These are phyloP conservation scores for Pochonia chlamydosporia DNA, from an alignment of 2,329 filamentous ascomycete genomes.

Conservation along the genomic window DNA sequence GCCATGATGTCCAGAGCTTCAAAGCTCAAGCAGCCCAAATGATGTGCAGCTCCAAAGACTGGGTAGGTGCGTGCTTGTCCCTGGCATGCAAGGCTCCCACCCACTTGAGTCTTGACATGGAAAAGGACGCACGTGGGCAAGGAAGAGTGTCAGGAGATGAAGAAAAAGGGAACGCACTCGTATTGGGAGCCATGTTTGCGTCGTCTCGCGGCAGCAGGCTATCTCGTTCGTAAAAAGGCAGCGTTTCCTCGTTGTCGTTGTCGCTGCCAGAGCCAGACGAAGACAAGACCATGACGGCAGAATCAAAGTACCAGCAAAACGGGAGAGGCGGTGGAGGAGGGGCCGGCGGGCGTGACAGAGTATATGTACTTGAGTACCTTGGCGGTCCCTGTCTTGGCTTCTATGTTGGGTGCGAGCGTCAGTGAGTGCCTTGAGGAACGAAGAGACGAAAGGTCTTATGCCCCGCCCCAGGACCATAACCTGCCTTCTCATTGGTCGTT, in stretches of 20 bases:
- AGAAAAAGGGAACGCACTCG: conserved; percentile 18
- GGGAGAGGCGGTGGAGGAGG: conserved; percentile 15
- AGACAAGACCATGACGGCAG: conserved; percentile 18
- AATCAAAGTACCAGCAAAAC: conserved; percentile 4
- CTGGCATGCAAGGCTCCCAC: conserved; percentile 7
- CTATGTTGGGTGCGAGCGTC: too few species aligned
- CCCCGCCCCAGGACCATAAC: too few species aligned
- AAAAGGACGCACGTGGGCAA: background rate
- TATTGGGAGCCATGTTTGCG: conserved; percentile 28
- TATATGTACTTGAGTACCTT: too few species aligned
- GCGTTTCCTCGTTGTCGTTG: conserved; percentile 19
- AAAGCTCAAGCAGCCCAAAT: too few species aligned
- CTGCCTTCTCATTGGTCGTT: too few species aligned
- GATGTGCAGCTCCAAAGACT: background rate
- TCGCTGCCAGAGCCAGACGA: conserved; percentile 16
- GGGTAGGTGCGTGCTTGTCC: background rate
- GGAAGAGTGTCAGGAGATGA: background rate
- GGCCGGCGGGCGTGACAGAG: background rate
- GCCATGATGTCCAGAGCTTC: too few species aligned
- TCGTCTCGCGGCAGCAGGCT: conserved; percentile 17
- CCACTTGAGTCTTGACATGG: background rate
- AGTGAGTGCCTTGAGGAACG: too few species aligned
- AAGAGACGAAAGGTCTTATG: too few species aligned
- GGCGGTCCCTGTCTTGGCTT: too few species aligned
- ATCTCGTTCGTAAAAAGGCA: conserved; percentile 25